Base-by-base conservation (phyloP, 2,329 filamentous ascomycete species). In the Aspergillus japonicus region DNA sequence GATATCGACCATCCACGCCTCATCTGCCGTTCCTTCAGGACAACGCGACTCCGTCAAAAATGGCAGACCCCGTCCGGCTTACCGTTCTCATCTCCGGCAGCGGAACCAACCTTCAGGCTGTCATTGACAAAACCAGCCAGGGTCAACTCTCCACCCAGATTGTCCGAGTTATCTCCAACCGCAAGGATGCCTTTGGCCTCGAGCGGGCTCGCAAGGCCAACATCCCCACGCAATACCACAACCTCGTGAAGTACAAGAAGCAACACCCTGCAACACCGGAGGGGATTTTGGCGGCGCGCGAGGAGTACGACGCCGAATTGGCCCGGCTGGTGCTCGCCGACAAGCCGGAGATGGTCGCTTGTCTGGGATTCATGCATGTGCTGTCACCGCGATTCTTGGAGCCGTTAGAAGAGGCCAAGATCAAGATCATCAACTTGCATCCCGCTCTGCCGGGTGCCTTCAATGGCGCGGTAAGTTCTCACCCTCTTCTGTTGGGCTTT, bases 291-390 rank as follows among this genome's bases (percentile, higher is more conserved):
- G 68, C 72, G 47, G 88, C 86, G 1, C 85, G 92, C 24, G 78
- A 82, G 50, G 81, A 81, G 56, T 96, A 95, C 74, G 92, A 96
- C 72, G 84, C 86, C 14, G 90, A 90, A 48, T 80, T 96, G 63
- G 90, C 91, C 0, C 75, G 82, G 47, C 81, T 88, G 61, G 83
- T 96, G 55, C 79, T 94, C 24, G 73, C 77, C 4, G 84, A 89
- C 63, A 76, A 76, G 59, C 91, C 92, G 0, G 85, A 93, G 57
- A 76, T 96, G 57, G 86, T 96, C 52, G 88, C 95, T 8, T 89
- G 92, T 66, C 88, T 90, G 3, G 92, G 92, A 2, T 96, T 90
- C 84, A 96, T 96, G 91, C 88, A 95, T 73, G 88, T 96, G 59
- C 84, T 96, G 52, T 87, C 87, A 0, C 80, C 81, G 2, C 78